phyloP scores from a whole-genome alignment of 768 basidiomycete genomes.

The Rhizopogon vesiculosus region DNA sequence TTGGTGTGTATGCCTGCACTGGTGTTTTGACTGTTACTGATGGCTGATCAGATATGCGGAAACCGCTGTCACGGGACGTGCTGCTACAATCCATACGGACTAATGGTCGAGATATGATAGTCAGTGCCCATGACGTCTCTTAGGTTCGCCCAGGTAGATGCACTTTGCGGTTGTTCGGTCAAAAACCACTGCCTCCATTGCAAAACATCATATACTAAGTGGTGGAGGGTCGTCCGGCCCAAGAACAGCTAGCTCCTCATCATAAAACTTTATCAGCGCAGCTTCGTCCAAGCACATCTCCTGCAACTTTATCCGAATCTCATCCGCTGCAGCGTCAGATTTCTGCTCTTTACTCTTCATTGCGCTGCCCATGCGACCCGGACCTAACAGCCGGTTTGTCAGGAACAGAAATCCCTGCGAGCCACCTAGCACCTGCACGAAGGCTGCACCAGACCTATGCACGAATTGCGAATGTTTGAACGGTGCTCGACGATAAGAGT shows the following conservation, averaged over 20 bases:
- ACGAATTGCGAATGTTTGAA: conserved; percentile 89
- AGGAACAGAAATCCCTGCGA: conserved; percentile 81
- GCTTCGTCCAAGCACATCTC: conserved; percentile 60
- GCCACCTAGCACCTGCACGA: conserved; percentile 83
- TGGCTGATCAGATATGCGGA: conserved; percentile 55
- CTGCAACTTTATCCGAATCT: conserved; percentile 54
- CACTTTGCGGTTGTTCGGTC: conserved; percentile 4
- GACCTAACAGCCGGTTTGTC: conserved; percentile 80
- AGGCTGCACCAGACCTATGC: conserved; percentile 84
- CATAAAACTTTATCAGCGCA: conserved; percentile 62
- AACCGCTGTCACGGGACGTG: conserved; percentile 62
- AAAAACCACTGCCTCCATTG: conserved; percentile 4
- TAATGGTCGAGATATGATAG: conserved; percentile 71
- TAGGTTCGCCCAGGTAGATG: conserved; percentile 10
- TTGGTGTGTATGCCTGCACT: conserved; percentile 53
- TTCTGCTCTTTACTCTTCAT: conserved; percentile 51
- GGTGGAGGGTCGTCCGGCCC: conserved; percentile 38
- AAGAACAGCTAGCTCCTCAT: conserved; percentile 57
- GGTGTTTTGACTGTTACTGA: conserved; percentile 1
- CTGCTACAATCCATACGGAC: conserved; percentile 60
- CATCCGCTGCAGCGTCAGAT: conserved; percentile 55
- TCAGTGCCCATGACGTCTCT: conserved; percentile 36
- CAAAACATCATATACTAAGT: conserved; percentile 33
- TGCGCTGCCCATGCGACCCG: conserved; percentile 55
- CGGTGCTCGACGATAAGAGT: conserved; percentile 80